Base-by-base conservation (phyloP, 805 yeast species). In the Wickerhamomyces rabaulensis region DNA sequence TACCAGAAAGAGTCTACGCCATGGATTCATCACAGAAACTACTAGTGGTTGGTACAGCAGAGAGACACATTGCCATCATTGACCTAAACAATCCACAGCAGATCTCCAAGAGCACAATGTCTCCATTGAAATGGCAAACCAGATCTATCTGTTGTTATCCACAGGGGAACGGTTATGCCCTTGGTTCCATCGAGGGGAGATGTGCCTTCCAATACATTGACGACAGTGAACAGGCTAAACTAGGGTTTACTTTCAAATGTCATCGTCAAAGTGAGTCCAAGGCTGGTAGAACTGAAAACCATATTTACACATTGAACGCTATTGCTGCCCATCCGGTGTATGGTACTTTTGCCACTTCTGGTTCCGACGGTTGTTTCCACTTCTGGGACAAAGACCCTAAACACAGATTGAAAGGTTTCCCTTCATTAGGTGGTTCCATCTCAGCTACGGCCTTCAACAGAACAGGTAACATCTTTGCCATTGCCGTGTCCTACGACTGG, bases 381-480 rank as follows among this genome's bases (percentile, higher is more conserved):
- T 85, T 88, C 70, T 94, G 99, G 99, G 98, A 94, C 65, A 89
- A 88, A 65, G 96, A 89, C 58, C 85, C 94, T 45, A 81, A 84
- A 62, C 95, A 87, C 62, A 77, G 98, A 57, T 76, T 94, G 54
- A 87, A 84, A 67, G 87, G 84, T 29, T 86, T 80, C 71, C 89
- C 95, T 6, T 67, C 78, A 9, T 71, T 84, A 15, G 77, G 76
- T 43, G 76, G 79, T 33, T 74, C 95, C 0, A 83, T 94, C 45
- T 75, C 95, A 0, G 81, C 85, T 35, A 76, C 90, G 1, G 81
- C 82, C 5, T 94, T 92, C 71, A 94, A 89, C 68, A 74, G 87
- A 53, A 81, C 74, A 42, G 99, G 99, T 44, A 65, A 80, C 27
- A 80, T 94, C 10, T 82, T 87, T 64, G 98, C 97, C 4, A 89